These are phyloP conservation scores for Elsinoe necatrix DNA, from an alignment of 2,329 filamentous ascomycete genomes.

Conservation along the genomic window DNA sequence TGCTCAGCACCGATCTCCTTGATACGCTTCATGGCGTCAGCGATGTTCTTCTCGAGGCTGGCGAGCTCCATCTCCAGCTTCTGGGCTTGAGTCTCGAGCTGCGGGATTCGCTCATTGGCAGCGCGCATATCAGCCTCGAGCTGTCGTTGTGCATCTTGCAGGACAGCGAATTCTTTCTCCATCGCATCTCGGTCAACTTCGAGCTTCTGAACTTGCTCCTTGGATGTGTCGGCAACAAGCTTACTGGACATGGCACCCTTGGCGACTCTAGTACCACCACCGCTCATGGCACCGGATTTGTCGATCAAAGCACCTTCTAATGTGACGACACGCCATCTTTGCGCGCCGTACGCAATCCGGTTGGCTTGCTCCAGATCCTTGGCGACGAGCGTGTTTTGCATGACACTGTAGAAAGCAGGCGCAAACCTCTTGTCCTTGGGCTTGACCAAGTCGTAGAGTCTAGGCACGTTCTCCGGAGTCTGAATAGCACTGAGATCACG, in stretches of 20 bases:
- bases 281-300: conserved; percentile 97
- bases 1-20: conserved; percentile 77
- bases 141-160: conserved; percentile 75
- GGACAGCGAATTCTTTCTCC: conserved; percentile 72
- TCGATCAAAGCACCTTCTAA: conserved; percentile 93
- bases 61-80: conserved; percentile 85
- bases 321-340: conserved; percentile 92
- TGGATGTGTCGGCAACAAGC: conserved; percentile 74
- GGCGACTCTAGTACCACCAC: conserved; percentile 83
- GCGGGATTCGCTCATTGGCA: conserved; percentile 69
- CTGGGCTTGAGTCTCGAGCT: conserved; percentile 80
- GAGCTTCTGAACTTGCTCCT: conserved; percentile 80
- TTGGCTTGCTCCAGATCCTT: conserved; percentile 92
- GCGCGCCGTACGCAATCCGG: conserved; percentile 88
- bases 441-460: conserved; percentile 86
- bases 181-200: conserved; percentile 78
- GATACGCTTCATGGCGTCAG: conserved; percentile 74
- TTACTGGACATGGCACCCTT: conserved; percentile 96
- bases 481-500: conserved; percentile 71
- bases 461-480: conserved; percentile 85
- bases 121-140: conserved; percentile 66
- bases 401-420: conserved; percentile 88
- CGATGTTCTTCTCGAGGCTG: conserved; percentile 73
- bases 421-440: conserved; percentile 79
- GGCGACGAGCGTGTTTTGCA: conserved; percentile 91